A percentile compares a stretch with the other conserved stretches of the same genome.
Evolutionary conservation across 148 eudicot genomes (phyloP).

Genomic region (Mesembryanthemum crystallinum): DNA sequence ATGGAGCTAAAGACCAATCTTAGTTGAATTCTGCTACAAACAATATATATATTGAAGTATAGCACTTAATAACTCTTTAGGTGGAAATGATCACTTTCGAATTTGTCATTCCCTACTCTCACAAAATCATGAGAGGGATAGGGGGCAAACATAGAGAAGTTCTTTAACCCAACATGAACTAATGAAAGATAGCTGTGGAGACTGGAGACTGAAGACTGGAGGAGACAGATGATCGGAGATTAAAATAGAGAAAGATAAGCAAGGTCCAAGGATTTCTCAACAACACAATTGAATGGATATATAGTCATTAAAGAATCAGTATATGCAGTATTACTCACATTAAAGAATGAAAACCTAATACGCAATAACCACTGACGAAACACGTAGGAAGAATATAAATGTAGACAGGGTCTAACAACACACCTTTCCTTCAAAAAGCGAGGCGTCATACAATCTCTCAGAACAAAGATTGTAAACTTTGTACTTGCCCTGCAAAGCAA

Average conservation of each 20-base stretch:
- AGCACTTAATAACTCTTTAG: too few relatives aligned
- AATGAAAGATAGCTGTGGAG: not conserved
- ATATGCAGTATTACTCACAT: not conserved
- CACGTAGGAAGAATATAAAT: not conserved
- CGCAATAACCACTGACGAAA: constrained; percentile 1
- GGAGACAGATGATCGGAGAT: not conserved
- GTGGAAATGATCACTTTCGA: not conserved
- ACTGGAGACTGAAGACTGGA: too few relatives aligned
- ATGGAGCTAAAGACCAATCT: not conserved
- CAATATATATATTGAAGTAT: too few relatives aligned
- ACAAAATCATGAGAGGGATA: too few relatives aligned
- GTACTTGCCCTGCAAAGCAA: constrained; percentile 74
- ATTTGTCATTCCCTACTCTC: too few relatives aligned
- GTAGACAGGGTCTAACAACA: constrained; percentile 18
- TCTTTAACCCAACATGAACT: not conserved
- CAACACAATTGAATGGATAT: not conserved
- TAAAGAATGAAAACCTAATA: not conserved
- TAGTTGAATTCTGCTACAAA: not conserved
- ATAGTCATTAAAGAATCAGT: not conserved
- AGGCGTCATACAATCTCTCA: constrained; percentile 96
- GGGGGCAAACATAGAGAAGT: too few relatives aligned
- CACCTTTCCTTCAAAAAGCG: constrained; percentile 98
- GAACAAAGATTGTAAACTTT: constrained; percentile 99
- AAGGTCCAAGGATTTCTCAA: not conserved
- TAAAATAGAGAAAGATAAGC: not conserved